Conservation (phyloP, 208 protist species). For the Leishmania aethiopica region DNA sequence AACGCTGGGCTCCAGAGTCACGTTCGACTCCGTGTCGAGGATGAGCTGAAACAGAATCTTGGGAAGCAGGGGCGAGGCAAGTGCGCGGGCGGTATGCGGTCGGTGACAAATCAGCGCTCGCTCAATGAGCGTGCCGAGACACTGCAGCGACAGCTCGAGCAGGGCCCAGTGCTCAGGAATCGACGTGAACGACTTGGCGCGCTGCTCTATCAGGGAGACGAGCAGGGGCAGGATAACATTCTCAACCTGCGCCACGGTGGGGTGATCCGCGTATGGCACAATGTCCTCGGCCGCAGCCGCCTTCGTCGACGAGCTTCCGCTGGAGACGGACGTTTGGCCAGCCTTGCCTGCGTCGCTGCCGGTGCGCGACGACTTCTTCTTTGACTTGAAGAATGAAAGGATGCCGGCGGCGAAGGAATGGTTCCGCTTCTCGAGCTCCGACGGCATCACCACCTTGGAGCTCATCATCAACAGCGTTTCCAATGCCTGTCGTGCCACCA, state of each 20-base stretch:
- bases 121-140: constrained; percentile 72
- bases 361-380: constrained; percentile 30
- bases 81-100: constrained; percentile 49
- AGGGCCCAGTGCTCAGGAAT: constrained; percentile 76
- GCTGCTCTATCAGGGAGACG: constrained; percentile 61
- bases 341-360: constrained; percentile 7
- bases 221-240: constrained; percentile 77
- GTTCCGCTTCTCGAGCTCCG: constrained; percentile 46
- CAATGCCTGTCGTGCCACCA: constrained; percentile 73
- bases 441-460: constrained; percentile 79
- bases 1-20: constrained; percentile 57
- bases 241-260: constrained; percentile 69
- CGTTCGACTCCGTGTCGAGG: constrained; percentile 59
- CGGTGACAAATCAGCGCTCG: constrained; percentile 79
- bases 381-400: constrained; percentile 51
- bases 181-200: constrained; percentile 37
- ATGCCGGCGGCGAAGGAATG: constrained; percentile 30
- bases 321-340: neutral
- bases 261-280: constrained; percentile 47
- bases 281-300: constrained; percentile 19
- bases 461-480: constrained; percentile 73
- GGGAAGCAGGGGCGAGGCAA: constrained; percentile 61
- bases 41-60: constrained; percentile 66
- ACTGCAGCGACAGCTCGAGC: constrained; percentile 77
- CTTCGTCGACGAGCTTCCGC: neutral